These are phyloP conservation scores for Xanthoparmelia taractica DNA, from an alignment of 495 filamentous ascomycete species.

Conservation along the genomic window DNA sequence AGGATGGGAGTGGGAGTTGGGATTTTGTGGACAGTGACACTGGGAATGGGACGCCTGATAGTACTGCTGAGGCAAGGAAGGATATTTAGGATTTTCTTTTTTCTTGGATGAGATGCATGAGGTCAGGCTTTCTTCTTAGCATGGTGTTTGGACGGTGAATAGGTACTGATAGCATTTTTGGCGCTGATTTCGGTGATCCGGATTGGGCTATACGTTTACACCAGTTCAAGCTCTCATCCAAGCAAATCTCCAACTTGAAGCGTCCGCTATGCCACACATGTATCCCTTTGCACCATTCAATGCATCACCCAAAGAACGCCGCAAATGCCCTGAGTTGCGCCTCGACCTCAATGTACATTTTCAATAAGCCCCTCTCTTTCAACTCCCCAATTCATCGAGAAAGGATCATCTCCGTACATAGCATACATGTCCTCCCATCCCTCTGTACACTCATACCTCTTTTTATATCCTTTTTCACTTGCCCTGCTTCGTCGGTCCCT, in stretches of 20 bases:
- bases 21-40: slow-evolving; percentile 41
- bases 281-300: background rate
- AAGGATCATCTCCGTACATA: background rate
- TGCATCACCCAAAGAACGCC: background rate
- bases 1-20: slow-evolving; percentile 38
- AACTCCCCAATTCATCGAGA: background rate
- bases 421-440: background rate
- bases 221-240: background rate
- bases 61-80: slow-evolving; percentile 36
- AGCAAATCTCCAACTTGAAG: background rate
- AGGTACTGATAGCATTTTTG: background rate
- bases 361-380: background rate
- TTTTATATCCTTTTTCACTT: slow-evolving; percentile 6
- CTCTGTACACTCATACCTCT: background rate
- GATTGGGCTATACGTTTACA: background rate
- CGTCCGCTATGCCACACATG: background rate
- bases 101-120: background rate
- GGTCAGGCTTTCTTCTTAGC: background rate
- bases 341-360: background rate
- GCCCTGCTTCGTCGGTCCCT: slow-evolving; percentile 63
- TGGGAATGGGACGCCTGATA: slow-evolving; percentile 36
- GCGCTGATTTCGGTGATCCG: background rate
- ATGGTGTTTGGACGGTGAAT: background rate
- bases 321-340: background rate
- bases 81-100: slow-evolving; percentile 29